Evolutionary conservation across 345 rosid species (phyloP), one percentile per base, ranked within the genome.

Genomic region (Arabidopsis suecica): DNA sequence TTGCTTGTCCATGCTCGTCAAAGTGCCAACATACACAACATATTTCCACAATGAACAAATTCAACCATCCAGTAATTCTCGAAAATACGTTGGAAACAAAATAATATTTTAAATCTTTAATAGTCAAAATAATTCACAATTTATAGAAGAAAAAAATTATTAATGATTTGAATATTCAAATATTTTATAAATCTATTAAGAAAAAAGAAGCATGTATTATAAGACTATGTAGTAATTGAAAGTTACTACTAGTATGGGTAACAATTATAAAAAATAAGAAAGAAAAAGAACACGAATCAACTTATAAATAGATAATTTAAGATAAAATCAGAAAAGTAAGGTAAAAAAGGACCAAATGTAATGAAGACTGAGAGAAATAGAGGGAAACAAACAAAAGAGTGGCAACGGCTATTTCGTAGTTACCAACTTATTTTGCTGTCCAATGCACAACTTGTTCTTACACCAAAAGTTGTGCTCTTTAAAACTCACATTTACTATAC

Each of bases 351-450:
- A 55, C 32, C n/a, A 57, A 65, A 47, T 18, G 0, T 66, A 38
- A 59, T 55, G 22, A 65, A 12, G 28, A 32, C 73, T 28, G 30
- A 28, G 23, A 32, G 45, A 37, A 4, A 72, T 22, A 73, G 20
- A 57, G 44, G 36, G 62, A 64, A 71, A 5, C 58, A 60, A 72
- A 72, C 81, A 78, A 72, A 71, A 59, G 69, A 65, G 64, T 32
- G 18, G 64, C 81, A 78, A 78, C 81, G 81, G 81, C 81, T 78
- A 72, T 32, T 72, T 78, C 73, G 64, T 51, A 32, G 32, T 72
- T 65, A 78, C 73, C 81, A 42, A 72, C 30, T 40, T 59, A 59
- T 78, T 71, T 78, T 65, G 69, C 81, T 57, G 72, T 78, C 68
- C 81, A 65, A 71, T 78, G 72, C 77, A 60, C 28, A 38, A 56